Base-by-base conservation (phyloP, 441 rosid species). In the Dalechampia spathulata region DNA sequence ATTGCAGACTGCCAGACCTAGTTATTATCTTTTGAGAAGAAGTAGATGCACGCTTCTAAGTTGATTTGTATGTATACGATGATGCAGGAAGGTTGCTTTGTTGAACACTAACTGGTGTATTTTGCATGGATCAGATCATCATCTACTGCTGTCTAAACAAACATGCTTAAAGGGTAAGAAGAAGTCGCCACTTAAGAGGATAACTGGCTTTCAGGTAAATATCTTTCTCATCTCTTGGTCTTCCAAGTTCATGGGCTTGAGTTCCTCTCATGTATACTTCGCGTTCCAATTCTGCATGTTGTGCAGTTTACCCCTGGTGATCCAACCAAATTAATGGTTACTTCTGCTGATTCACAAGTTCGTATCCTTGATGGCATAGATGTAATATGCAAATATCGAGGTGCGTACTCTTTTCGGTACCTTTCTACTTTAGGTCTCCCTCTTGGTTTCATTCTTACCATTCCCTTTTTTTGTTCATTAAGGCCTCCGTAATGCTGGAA, bases 301-400 rank as follows among this genome's bases (percentile, higher is more conserved):
- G 38, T 38, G 21, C 89, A 92, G 99, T 87, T 85, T 69, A 79
- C 73, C 59, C 84, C 90, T 0, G 77, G 75, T 1, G 92, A 89
- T 50, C 74, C 85, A 16, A 82, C 82, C 74, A 85, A 73, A 74
- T 67, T 92, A 61, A 80, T 92, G 87, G 97, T 89, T 49, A 78
- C 90, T 21, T 89, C 82, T 26, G 97, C 95, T 36, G 97, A 85
- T 78, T 82, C 92, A 4, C 86, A 79, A 70, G 80, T 92, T 57
- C 79, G 89, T 67, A 80, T 92, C 63, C 83, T 89, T 22, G 72
- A 85, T 36, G 97, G 96, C 23, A 62, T 58, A 22, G 83, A 80
- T 43, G 77, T 92, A 66, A 74, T 87, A 19, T 72, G 88, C 67
- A 89, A 85, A 75, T 92, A 78, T 73, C 46, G 73, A 62, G 70